phyloP scores from a whole-genome alignment of 2,329 filamentous ascomycete species.

The Colletotrichum plurivorum region DNA sequence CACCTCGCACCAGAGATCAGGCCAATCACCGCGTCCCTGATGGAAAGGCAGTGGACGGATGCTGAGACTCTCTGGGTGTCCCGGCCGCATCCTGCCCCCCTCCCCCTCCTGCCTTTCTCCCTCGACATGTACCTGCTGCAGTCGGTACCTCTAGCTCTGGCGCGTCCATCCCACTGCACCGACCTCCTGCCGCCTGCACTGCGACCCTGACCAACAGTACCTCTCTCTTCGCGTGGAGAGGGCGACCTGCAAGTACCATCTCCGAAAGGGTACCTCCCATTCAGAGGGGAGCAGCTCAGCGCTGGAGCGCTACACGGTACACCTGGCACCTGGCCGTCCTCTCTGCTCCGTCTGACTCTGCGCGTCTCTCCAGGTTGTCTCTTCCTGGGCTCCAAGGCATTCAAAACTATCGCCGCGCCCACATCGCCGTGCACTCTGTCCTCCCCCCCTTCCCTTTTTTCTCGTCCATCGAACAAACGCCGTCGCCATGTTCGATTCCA shows the following conservation, averaged over 20 bases:
- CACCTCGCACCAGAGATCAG: background rate
- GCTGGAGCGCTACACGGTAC: background rate
- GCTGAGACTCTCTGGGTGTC: constrained; percentile 39
- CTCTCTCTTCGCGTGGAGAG: background rate
- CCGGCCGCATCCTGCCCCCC: constrained; percentile 28
- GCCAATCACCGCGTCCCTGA: constrained; percentile 22
- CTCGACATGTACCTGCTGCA: background rate
- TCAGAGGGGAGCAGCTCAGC: too few relatives aligned
- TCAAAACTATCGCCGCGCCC: constrained; percentile 53
- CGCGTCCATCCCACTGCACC: too few relatives aligned
- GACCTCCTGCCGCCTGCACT: too few relatives aligned
- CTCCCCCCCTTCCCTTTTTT: constrained; percentile 52
- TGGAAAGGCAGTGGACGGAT: constrained; percentile 34
- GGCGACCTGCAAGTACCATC: too few relatives aligned
- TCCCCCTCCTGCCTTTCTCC: background rate
- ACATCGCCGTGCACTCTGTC: constrained; percentile 46
- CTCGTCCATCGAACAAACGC: constrained; percentile 62
- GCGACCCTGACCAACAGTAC: background rate
- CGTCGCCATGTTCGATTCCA: constrained; percentile 68
- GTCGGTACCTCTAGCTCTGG: background rate
- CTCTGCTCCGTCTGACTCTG: background rate
- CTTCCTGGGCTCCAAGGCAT: constrained; percentile 40
- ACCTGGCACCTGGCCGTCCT: background rate
- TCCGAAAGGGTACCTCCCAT: background rate
- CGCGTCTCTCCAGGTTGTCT: background rate